These are phyloP conservation scores for Micromonas commoda DNA, from an alignment of 139 green algal genomes.

Conservation along the genomic window DNA sequence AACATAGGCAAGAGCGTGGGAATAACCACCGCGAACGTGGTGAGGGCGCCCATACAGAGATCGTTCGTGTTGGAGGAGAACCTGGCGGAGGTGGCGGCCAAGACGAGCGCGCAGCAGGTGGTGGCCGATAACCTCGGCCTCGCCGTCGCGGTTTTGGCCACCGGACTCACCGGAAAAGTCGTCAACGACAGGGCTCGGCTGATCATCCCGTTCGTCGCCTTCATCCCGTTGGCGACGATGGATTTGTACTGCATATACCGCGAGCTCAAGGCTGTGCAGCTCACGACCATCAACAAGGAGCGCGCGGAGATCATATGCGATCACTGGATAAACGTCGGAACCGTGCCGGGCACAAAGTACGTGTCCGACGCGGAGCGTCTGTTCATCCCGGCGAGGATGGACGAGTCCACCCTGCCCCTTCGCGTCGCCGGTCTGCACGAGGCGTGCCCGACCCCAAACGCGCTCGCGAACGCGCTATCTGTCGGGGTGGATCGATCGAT, in stretches of 20 bases:
- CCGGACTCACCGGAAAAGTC: constrained; percentile 21
- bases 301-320: constrained; percentile 68
- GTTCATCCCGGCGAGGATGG: constrained; percentile 8
- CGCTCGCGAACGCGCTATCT: neutral
- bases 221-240: constrained; percentile 48
- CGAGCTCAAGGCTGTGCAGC: constrained; percentile 75
- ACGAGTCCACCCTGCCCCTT: neutral
- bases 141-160: constrained; percentile 49
- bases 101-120: constrained; percentile 83
- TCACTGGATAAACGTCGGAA: constrained; percentile 50
- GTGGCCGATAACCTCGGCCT: constrained; percentile 76
- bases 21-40: constrained; percentile 64
- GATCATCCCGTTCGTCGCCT: constrained; percentile 49
- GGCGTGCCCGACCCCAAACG: neutral
- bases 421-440: neutral
- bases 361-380: constrained; percentile 36
- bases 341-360: constrained; percentile 40
- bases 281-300: constrained; percentile 76
- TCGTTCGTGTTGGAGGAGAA: constrained; percentile 77
- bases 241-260: constrained; percentile 66
- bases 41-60: constrained; percentile 67
- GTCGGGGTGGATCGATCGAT: no score
- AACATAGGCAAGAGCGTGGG: constrained; percentile 85
- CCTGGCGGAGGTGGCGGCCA: constrained; percentile 84
- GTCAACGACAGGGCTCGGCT: constrained; percentile 12